Evolutionary conservation across 441 rosid genomes (phyloP), one percentile per base, ranked within the genome.

Genomic region (Gossypium gossypioides): DNA sequence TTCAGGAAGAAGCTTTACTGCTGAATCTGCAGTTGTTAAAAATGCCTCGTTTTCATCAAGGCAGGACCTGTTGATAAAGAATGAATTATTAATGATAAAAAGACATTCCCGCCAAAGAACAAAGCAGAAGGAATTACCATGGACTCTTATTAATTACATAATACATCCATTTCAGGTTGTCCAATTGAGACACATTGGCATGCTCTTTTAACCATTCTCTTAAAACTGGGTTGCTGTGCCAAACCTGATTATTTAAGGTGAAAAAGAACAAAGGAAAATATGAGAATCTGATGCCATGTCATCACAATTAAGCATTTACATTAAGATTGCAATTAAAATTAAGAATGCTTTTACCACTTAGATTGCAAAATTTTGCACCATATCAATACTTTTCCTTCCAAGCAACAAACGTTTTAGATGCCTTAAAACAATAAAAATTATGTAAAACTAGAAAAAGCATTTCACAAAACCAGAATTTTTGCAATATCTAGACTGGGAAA

Each of bases 1-100:
- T 65, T 85, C 77, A 75, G 95, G 90, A 81, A 88, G 75, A 76
- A 91, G 83, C 86, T 82, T 88, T 18, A 92, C 73, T 1, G 94
- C 92, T 54, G 99, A 95, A 84, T 95, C 97, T 32, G 88, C 85
- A 15, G 96, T 89, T 15, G 93, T 87, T 78, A 95, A 79, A 82
- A 89, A 92, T 72, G 97, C 86, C 83, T 85, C 81, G 72, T 91
- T 92, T 81, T 89, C 97, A 82, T 95, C 99, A 56, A 95, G 97
- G 78, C 84, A 77, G 65, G 97, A 95, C 99, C 99, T 94, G 85
- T 66, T 42, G 57, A 80, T 65, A 72, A 64, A 77, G 62, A 79
- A 71, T 60, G 22, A 74, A 64, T 72, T 52, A 63, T 55, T 32
- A 73, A 65, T 15, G 32, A 67, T 4, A 72, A 59, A 25, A 3